Conservation (phyloP, 768 basidiomycete species). For the Suillus subalutaceus region DNA sequence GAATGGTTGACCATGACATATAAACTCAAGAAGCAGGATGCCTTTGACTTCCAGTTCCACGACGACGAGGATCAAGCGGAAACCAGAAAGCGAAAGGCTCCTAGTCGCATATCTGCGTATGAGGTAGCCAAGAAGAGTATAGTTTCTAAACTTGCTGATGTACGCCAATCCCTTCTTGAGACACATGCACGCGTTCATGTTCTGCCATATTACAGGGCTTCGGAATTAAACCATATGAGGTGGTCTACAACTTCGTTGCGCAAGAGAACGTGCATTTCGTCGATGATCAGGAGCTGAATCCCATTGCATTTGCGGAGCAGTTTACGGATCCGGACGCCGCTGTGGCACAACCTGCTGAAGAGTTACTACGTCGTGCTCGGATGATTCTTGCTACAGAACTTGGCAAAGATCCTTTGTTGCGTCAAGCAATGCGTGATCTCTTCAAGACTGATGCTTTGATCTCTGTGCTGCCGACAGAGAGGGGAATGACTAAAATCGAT, state of each 20-base stretch:
- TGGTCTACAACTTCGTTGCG: conserved; percentile 82
- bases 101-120: conserved; percentile 83
- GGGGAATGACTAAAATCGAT: conserved; percentile 77
- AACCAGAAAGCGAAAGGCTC: conserved; percentile 72
- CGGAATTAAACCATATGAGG: conserved; percentile 78
- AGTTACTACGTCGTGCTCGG: conserved; percentile 72
- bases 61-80: conserved; percentile 60
- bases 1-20: conserved; percentile 92
- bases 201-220: conserved; percentile 58
- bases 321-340: conserved; percentile 72
- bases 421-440: conserved; percentile 72
- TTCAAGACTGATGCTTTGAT: conserved; percentile 79
- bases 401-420: conserved; percentile 88
- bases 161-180: conserved; percentile 37
- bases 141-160: conserved; percentile 78
- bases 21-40: conserved; percentile 69
- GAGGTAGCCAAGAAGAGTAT: conserved; percentile 82
- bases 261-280: conserved; percentile 64
- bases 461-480: conserved; percentile 84
- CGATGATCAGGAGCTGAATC: conserved; percentile 82
- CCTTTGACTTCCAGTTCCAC: conserved; percentile 65
- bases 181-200: background rate
- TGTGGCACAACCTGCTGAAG: conserved; percentile 62
- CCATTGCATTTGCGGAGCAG: conserved; percentile 82
- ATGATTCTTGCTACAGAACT: conserved; percentile 89